A percentile compares a stretch with the other conserved stretches of the same genome.
These are phyloP conservation scores for Rachicladosporium sp. DNA, from an alignment of 2,329 filamentous ascomycete species.

Conservation along the genomic window DNA sequence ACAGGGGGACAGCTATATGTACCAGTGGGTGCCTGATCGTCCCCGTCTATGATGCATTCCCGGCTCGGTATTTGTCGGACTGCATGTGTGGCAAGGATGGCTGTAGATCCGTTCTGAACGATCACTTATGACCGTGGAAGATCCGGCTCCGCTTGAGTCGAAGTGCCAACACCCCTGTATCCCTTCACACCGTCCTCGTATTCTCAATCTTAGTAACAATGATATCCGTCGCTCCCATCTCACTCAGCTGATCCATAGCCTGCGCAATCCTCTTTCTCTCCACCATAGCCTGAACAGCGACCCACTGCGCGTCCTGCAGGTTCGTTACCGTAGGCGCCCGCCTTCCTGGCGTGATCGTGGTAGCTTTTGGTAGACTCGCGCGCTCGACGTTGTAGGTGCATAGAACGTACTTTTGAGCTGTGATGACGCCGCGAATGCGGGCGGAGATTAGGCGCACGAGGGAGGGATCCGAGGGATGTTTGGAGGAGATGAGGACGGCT, in stretches of 20 bases:
- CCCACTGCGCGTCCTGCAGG: constrained; percentile 80
- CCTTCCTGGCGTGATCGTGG: constrained; percentile 79
- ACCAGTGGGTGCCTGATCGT: too few species aligned
- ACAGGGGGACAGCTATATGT: too few species aligned
- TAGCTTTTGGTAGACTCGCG: constrained; percentile 51
- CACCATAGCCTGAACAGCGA: constrained; percentile 90
- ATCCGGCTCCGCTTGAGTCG: too few species aligned
- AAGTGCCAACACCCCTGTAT: too few species aligned
- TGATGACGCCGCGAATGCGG: constrained; percentile 86
- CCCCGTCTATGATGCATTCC: too few species aligned
- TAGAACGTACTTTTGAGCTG: constrained; percentile 82
- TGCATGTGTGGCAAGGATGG: too few species aligned
- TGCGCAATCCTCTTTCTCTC: constrained; percentile 73
- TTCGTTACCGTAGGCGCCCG: constrained; percentile 85
- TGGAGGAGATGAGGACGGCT: constrained; percentile 86
- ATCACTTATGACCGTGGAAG: too few species aligned
- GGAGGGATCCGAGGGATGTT: constrained; percentile 63
- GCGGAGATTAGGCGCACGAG: constrained; percentile 75
- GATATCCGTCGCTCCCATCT: constrained; percentile 71
- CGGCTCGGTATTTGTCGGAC: too few species aligned
- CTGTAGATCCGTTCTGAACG: too few species aligned
- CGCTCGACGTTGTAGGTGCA: constrained; percentile 93
- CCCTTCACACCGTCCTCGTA: constrained; percentile 38
- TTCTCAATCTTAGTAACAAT: constrained; percentile 79
- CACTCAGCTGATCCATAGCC: constrained; percentile 74